Conservation (phyloP, 371 early-diverging fungal species). For the Entomophthora muscae region DNA sequence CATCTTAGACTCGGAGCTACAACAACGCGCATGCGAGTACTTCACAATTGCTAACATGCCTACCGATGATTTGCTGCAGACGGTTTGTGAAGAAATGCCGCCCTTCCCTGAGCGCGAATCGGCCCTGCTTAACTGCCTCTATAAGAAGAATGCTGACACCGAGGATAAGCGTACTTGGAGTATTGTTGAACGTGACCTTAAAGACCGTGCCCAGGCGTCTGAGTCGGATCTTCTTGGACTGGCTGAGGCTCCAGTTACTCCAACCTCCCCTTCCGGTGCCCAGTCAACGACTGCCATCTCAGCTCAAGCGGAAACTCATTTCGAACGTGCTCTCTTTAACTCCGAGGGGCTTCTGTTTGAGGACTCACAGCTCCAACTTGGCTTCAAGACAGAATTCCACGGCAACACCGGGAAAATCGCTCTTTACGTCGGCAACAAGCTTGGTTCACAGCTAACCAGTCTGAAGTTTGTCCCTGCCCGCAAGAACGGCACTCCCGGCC, state of each 20-base stretch:
- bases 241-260: neutral
- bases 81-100: conserved; percentile 93
- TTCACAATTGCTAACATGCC: conserved; percentile 63
- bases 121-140: conserved; percentile 56
- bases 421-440: conserved; percentile 75
- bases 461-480: conserved; percentile 18
- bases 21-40: conserved; percentile 94
- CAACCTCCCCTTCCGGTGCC: neutral
- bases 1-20: conserved; percentile 83
- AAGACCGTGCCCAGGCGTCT: conserved; percentile 12
- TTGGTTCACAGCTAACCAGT: conserved; percentile 21
- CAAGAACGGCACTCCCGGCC: conserved; percentile 16
- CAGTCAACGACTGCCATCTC: conserved; percentile 16
- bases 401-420: conserved; percentile 69
- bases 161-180: conserved; percentile 92
- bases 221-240: conserved; percentile 8
- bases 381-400: conserved; percentile 76
- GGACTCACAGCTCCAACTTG: conserved; percentile 66
- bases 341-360: conserved; percentile 80
- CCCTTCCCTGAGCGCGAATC: conserved; percentile 89
- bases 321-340: conserved; percentile 34
- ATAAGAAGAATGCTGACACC: conserved; percentile 69
- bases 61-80: conserved; percentile 71
- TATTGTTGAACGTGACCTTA: conserved; percentile 79
- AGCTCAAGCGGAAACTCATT: conserved; percentile 33